A percentile compares a stretch with the other conserved stretches of the same genome.
Conservation (phyloP, 2,329 filamentous ascomycete species). For the Penicillium palitans region DNA sequence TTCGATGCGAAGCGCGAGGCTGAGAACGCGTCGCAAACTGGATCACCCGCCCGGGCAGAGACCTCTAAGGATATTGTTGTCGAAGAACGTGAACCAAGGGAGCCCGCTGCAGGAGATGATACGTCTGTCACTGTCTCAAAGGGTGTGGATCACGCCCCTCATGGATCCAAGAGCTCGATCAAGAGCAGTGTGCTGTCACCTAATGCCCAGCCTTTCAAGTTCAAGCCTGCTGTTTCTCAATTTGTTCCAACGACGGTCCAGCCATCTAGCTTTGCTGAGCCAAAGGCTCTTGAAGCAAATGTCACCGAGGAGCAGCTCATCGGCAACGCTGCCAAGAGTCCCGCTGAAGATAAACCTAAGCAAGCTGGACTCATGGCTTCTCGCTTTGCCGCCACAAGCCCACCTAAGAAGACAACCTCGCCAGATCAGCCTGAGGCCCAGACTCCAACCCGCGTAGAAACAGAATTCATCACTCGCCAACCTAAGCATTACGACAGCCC, state of each 20-base stretch:
- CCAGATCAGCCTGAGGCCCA: slow-evolving; percentile 11
- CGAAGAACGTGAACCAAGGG: slow-evolving; percentile 18
- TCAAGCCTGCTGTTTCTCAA: slow-evolving; percentile 38
- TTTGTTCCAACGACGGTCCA: slow-evolving; percentile 27
- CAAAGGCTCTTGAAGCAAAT: slow-evolving; percentile 11
- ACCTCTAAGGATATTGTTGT: slow-evolving; percentile 9
- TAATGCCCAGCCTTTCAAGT: slow-evolving; percentile 68
- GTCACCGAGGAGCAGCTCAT: slow-evolving; percentile 18
- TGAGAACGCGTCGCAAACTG: slow-evolving; percentile 53
- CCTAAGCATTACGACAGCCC: slow-evolving; percentile 10
- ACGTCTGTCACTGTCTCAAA: slow-evolving; percentile 7
- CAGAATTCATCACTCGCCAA: slow-evolving; percentile 1
- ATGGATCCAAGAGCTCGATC: slow-evolving; percentile 25
- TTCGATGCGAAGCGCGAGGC: slow-evolving; percentile 59
- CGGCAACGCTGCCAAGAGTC: slow-evolving; percentile 11
- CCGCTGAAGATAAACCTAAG: not conserved
- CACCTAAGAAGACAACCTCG: slow-evolving; percentile 23
- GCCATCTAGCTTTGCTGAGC: slow-evolving; percentile 17
- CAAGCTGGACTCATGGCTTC: slow-evolving; percentile 37
- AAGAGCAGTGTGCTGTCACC: slow-evolving; percentile 65
- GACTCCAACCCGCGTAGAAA: not conserved
- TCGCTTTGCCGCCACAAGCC: slow-evolving; percentile 36
- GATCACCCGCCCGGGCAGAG: slow-evolving; percentile 44
- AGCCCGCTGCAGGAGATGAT: slow-evolving; percentile 3
- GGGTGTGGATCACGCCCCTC: slow-evolving; percentile 16